Evolutionary conservation across 352 stramenopile species (phyloP), one percentile per base, ranked within the genome.

Genomic region (Phytophthora vignae): DNA sequence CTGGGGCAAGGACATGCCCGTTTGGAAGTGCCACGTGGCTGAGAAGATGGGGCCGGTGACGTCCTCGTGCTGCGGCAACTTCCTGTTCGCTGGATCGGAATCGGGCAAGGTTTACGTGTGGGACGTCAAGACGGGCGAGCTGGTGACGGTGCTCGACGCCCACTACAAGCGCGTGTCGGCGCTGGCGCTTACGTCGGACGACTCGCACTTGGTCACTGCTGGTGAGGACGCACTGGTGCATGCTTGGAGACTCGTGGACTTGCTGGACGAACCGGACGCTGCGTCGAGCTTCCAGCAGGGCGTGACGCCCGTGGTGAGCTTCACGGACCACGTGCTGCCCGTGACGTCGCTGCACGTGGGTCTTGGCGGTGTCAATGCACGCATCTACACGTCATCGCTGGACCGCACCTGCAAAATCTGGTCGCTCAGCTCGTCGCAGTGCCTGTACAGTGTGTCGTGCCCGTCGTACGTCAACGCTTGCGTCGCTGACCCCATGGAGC

Each of bases 41-140:
- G 87, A 95, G 74, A 87, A 83, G 60, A 88, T 95, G 82, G 85
- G 84, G 0, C 85, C 84, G 1, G 74, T 85, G 10, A 71, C 71
- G 11, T 79, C 81, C 12, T 92, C 85, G 12, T 73, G 69, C 31
- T 91, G 85, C 60, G 87, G 87, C 67, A 93, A 92, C 60, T 93
- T 91, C 61, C 77, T 92, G 22, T 83, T 94, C 56, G 86, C 76
- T 8, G 90, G 90, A 6, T 88, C 84, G 17, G 71, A 82, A n/a
- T 94, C 86, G 2, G 90, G 90, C 58, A 93, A 94, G 68, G 77
- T 97, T 53, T 96, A 95, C 73, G 77, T 96, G 8, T 97, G 88
- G 90, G 87, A 94, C 55, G 79, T 95, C 58, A 90, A 90, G 64
- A 94, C 87, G 0, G 90, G 90, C 54, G 85, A 91, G 65, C 80